Conservation (phyloP, 2,329 filamentous ascomycete genomes). For the Coniochaeta ligniaria region DNA sequence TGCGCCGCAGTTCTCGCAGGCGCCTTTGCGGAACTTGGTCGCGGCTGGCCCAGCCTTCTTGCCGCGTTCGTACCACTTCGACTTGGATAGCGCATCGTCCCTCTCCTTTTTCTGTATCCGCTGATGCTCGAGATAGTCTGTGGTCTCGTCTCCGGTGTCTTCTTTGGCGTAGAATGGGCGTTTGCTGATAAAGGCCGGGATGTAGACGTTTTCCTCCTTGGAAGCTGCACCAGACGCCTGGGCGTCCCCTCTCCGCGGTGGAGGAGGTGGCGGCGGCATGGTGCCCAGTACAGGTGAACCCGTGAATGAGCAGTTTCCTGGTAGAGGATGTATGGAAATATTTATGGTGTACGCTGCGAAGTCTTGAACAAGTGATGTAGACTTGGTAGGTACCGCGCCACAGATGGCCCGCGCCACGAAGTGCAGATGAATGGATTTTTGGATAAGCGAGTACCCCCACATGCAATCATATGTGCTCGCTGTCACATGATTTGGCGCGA, state of each 20-base stretch:
- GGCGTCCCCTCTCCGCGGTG: conserved; percentile 13
- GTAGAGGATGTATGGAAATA: neutral
- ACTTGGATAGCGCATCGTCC: conserved; percentile 31
- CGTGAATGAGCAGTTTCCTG: neutral
- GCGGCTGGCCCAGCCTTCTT: conserved; percentile 78
- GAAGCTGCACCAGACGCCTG: conserved; percentile 36
- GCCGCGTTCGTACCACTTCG: conserved; percentile 90
- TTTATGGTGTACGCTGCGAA: neutral
- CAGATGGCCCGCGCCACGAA: too few species aligned
- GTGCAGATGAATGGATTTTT: too few species aligned
- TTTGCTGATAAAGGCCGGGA: conserved; percentile 95
- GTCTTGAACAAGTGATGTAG: too few species aligned
- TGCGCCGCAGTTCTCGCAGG: conserved; percentile 95
- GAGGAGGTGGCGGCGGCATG: conserved; percentile 22
- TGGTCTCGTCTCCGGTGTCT: conserved; percentile 59
- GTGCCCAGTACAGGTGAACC: neutral
- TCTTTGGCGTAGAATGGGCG: conserved; percentile 90
- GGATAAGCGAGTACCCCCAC: too few species aligned
- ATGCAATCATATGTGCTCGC: neutral
- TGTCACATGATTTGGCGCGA: neutral
- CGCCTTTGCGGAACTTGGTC: conserved; percentile 95
- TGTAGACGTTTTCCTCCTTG: conserved; percentile 97
- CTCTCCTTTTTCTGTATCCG: conserved; percentile 71
- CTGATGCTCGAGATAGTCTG: conserved; percentile 93
- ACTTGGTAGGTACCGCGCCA: too few species aligned